These are phyloP conservation scores for Pseudomonodictys pantanalensis DNA, from an alignment of 495 filamentous ascomycete genomes.

Conservation along the genomic window DNA sequence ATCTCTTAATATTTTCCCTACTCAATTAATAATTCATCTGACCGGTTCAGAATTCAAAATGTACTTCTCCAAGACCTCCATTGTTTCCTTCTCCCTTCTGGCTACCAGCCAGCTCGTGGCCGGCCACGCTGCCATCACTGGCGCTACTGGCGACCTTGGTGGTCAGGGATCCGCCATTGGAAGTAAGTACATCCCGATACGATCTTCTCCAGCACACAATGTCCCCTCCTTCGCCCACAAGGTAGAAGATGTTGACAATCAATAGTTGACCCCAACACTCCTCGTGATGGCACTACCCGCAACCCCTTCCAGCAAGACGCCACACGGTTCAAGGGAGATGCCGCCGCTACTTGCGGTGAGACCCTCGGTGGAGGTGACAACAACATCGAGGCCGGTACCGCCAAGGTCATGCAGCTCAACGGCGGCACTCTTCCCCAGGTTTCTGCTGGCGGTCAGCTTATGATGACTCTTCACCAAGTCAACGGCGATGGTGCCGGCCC, in stretches of 20 bases:
- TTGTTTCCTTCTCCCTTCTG: slow-evolving; percentile 31
- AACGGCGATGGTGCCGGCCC: slow-evolving; percentile 57
- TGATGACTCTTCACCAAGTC: slow-evolving; percentile 56
- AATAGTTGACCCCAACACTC: slow-evolving; percentile 49
- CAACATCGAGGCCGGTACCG: slow-evolving; percentile 48
- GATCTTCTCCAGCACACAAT: background rate
- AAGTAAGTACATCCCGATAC: slow-evolving; percentile 34
- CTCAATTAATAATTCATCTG: slow-evolving; percentile 7
- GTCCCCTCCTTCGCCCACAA: background rate
- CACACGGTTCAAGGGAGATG: slow-evolving; percentile 49
- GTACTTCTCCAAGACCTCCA: slow-evolving; percentile 28
- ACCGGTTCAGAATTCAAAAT: slow-evolving; percentile 35
- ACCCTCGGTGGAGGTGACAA: slow-evolving; percentile 46
- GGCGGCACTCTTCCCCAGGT: slow-evolving; percentile 51
- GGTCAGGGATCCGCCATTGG: slow-evolving; percentile 41
- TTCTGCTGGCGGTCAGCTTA: slow-evolving; percentile 46
- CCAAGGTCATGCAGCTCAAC: slow-evolving; percentile 42
- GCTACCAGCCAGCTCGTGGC: slow-evolving; percentile 38
- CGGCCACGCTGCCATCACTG: slow-evolving; percentile 51
- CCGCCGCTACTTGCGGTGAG: slow-evolving; percentile 31
- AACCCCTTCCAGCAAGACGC: slow-evolving; percentile 54
- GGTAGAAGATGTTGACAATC: background rate
- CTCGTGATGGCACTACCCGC: slow-evolving; percentile 52
- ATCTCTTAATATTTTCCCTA: slow-evolving; percentile 4
- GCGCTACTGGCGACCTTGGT: slow-evolving; percentile 49